Evolutionary conservation across 2,329 filamentous ascomycete species (phyloP), one percentile per base, ranked within the genome.

Genomic region (Cordyceps militaris): DNA sequence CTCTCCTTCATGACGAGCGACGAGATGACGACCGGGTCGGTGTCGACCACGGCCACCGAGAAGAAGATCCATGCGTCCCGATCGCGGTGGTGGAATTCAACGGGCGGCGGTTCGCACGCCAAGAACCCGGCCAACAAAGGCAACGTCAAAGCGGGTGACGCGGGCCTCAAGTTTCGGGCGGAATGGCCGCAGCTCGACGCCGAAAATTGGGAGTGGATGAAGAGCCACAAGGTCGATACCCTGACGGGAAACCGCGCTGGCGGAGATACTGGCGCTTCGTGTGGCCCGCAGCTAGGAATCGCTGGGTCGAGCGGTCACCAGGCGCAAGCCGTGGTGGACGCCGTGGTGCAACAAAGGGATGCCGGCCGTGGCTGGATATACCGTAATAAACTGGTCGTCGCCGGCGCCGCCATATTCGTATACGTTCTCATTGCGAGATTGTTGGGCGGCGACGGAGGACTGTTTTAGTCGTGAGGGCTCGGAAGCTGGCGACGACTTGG

Each of bases 1-100:
- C 78, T 97, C 61, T 95, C 89, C 40, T 99, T 99, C 74, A 99
- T 99, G 94, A 97, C 93, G 2, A 91, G 89, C 63, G 93, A 99
- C 69, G 94, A 99, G 76, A 97, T 97, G 88, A 99, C 94, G 0
- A 97, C 94, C 0, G 94, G 94, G 2, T 92, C 87, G 30, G 84
- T 99, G 30, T 86, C 87, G 6, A 89, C 86, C 19, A 87, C 84
- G 0, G 83, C 89, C 51, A 77, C 82, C 3, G 92, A 97, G 76
- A 84, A 93, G 61, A 87, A 84, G 70, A 82, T 87, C 66, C 84
- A 91, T 51, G 91, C 94, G 0, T 79, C 81, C 24, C 82, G 89
- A 61, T 89, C 90, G 16, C 79, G 89, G 56, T 99, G 94, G 94
- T 97, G 92, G 92, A 99, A 99, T 74, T 89, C 86, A 34, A 97